Evolutionary conservation across 2,329 filamentous ascomycete genomes (phyloP).

Genomic region (Fusarium decemcellulare): DNA sequence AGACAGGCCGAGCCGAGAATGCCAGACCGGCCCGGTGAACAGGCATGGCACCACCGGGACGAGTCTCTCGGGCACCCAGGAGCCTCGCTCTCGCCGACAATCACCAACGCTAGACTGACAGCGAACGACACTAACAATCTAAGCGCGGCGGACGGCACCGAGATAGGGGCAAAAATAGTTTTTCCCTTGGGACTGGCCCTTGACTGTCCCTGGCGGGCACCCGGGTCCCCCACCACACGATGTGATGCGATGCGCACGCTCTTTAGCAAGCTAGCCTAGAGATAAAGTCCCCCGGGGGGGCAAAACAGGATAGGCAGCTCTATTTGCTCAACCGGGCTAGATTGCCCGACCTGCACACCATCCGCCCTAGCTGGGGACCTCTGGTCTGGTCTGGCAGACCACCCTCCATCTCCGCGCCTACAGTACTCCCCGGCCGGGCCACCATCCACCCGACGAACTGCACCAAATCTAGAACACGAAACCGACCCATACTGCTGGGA

Average conservation of each 20-base stretch:
- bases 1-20: slow-evolving; percentile 3
- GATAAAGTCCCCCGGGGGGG: slow-evolving; percentile 6
- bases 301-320: slow-evolving; percentile 7
- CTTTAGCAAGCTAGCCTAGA: slow-evolving; percentile 13
- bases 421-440: slow-evolving; percentile 19
- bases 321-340: slow-evolving; percentile 29
- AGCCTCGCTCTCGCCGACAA: slow-evolving; percentile 28
- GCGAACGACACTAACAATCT: background rate
- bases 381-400: slow-evolving; percentile 3
- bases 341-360: slow-evolving; percentile 40
- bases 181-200: background rate
- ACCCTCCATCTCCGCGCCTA: slow-evolving; percentile 23
- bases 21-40: slow-evolving; percentile 24
- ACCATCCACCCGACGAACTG: slow-evolving; percentile 9
- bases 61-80: background rate
- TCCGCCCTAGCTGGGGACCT: background rate
- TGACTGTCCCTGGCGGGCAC: no score
- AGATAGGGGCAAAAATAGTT: slow-evolving; percentile 31
- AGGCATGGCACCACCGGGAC: slow-evolving; percentile 9
- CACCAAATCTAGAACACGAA: slow-evolving; percentile 31
- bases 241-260: background rate
- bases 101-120: no score
- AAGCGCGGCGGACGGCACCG: slow-evolving; percentile 23
- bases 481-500: slow-evolving; percentile 14
- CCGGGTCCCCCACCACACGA: no score